phyloP scores from a whole-genome alignment of 495 filamentous ascomycete species.

The Hypoxylon cercidicola region DNA sequence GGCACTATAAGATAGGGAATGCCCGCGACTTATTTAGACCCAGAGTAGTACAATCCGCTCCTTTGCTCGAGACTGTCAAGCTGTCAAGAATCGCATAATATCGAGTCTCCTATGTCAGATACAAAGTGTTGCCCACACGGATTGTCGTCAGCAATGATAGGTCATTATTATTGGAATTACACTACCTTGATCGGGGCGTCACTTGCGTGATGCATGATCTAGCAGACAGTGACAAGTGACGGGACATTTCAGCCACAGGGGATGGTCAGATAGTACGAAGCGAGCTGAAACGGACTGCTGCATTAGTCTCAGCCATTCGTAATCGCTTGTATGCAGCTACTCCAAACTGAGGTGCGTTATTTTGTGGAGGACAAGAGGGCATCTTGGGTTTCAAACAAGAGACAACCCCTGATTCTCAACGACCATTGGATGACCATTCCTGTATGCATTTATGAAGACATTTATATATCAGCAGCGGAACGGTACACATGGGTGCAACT shows the following conservation, averaged over 20 bases:
- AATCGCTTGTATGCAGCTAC: slow-evolving; percentile 5
- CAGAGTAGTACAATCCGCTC: no score
- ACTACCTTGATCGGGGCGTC: no score
- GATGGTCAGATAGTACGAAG: slow-evolving; percentile 7
- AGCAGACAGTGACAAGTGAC: slow-evolving; percentile 11
- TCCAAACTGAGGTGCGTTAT: slow-evolving; percentile 2
- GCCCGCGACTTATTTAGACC: no score
- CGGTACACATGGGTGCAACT: no score
- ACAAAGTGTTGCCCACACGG: no score
- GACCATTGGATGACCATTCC: neutral
- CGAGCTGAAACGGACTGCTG: slow-evolving; percentile 2
- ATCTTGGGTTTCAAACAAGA: slow-evolving; percentile 27
- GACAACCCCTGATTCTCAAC: slow-evolving; percentile 6
- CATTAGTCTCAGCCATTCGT: neutral
- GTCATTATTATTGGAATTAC: no score
- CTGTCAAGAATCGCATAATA: no score
- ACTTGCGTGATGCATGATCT: slow-evolving; percentile 4
- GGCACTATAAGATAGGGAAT: no score
- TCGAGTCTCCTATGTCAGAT: no score
- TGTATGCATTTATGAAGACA: slow-evolving; percentile 2
- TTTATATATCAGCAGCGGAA: no score
- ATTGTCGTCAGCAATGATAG: no score
- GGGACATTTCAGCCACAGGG: slow-evolving; percentile 5
- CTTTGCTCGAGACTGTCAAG: no score
- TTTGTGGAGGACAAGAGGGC: slow-evolving; percentile 13